Evolutionary conservation across 2,329 filamentous ascomycete species (phyloP).

Genomic region (Ophiostoma sp.): DNA sequence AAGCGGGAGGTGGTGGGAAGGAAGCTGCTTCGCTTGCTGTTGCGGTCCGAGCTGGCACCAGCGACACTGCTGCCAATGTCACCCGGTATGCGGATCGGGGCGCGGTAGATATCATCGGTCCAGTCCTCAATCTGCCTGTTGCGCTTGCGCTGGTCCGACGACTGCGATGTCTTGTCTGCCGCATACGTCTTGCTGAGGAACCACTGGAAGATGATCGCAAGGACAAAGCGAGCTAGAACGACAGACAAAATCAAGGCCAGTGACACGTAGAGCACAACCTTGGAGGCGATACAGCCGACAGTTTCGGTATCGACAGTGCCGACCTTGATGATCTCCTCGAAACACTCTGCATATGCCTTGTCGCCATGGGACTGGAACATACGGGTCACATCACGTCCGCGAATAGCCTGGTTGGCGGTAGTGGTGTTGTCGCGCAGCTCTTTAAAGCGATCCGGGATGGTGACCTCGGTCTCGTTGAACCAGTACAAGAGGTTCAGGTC

Average conservation of each 20-base stretch:
- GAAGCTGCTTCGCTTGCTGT: slow-evolving; percentile 80
- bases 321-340: slow-evolving; percentile 91
- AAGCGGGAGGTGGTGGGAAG: slow-evolving; percentile 92
- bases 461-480: slow-evolving; percentile 80
- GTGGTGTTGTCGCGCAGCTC: slow-evolving; percentile 65
- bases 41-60: slow-evolving; percentile 55
- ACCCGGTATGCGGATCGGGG: slow-evolving; percentile 73
- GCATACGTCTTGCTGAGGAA: slow-evolving; percentile 84
- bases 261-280: slow-evolving; percentile 93
- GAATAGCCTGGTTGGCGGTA: slow-evolving; percentile 56
- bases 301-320: slow-evolving; percentile 93
- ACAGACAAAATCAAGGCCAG: slow-evolving; percentile 87
- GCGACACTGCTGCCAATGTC: slow-evolving; percentile 62
- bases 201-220: slow-evolving; percentile 93
- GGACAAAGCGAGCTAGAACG: slow-evolving; percentile 76
- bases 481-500: slow-evolving; percentile 83
- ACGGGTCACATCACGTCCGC: slow-evolving; percentile 83
- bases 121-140: slow-evolving; percentile 95
- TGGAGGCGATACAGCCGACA: slow-evolving; percentile 93
- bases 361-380: slow-evolving; percentile 73
- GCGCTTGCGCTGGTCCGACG: slow-evolving; percentile 73
- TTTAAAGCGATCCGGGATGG: slow-evolving; percentile 70
- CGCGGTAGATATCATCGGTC: slow-evolving; percentile 94
- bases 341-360: slow-evolving; percentile 77
- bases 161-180: slow-evolving; percentile 77